Conservation (phyloP, 140 eudicot genomes). For the Eryngium alpinum region DNA sequence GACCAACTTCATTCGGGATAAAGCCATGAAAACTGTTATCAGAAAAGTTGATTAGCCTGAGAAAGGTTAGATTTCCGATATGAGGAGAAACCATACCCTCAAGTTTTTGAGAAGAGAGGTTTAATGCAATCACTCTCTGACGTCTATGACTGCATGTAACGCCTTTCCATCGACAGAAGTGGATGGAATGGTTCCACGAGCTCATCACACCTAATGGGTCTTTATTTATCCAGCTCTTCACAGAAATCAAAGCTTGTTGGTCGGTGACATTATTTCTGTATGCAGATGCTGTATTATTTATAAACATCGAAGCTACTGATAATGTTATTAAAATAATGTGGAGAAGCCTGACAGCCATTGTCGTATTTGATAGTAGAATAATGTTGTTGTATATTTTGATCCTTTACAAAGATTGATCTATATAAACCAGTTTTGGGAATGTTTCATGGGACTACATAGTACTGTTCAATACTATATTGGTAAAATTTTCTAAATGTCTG, state of each 20-base stretch:
- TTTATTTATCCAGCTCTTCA: not conserved
- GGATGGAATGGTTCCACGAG: conserved; percentile 6
- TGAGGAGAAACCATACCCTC: not conserved
- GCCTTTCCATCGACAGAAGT: conserved; percentile 11
- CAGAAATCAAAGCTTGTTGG: not conserved
- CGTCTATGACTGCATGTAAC: not conserved
- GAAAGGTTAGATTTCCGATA: not conserved
- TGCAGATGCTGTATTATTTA: not conserved
- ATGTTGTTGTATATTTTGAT: too few relatives aligned
- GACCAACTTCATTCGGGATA: conserved; percentile 1
- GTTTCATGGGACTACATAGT: too few relatives aligned
- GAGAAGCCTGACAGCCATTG: not conserved
- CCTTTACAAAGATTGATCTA: too few relatives aligned
- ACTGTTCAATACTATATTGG: too few relatives aligned
- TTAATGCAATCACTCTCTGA: not conserved
- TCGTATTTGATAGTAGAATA: too few relatives aligned
- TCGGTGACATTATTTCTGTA: not conserved
- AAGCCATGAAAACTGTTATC: not conserved
- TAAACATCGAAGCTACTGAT: not conserved
- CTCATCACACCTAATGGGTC: not conserved
- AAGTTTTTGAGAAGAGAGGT: not conserved
- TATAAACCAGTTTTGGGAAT: too few relatives aligned
- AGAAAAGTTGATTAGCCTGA: not conserved
- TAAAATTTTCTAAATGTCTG: too few relatives aligned
- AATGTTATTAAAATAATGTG: not conserved